phyloP scores from a whole-genome alignment of 2,329 filamentous ascomycete species.

The Trichophyton schoenleinii region DNA sequence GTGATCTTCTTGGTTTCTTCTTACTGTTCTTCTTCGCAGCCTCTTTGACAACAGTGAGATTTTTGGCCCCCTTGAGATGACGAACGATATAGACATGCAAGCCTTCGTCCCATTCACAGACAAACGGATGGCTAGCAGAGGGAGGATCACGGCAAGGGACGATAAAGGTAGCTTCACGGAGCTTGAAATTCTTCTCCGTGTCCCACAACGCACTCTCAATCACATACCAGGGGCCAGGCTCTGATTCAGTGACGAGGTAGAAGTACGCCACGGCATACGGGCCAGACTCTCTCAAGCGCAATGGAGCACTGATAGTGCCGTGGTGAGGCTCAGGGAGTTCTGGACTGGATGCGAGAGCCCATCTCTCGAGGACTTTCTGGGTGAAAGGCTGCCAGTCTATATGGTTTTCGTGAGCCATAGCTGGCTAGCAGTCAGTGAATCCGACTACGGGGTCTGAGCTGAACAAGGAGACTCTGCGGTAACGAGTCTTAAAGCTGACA shows the following conservation, averaged over 20 bases:
- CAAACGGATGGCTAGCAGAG: not conserved
- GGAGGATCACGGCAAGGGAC: slow-evolving; percentile 7
- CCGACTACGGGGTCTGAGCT: not conserved
- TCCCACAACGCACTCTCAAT: slow-evolving; percentile 8
- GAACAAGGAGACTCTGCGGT: not conserved
- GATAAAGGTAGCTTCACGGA: slow-evolving; percentile 9
- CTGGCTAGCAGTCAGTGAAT: not conserved
- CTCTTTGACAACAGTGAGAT: not conserved
- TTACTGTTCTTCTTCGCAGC: not conserved
- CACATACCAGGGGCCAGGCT: slow-evolving; percentile 7
- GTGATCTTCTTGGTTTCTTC: not conserved
- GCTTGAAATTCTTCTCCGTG: not conserved
- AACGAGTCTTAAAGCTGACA: not conserved
- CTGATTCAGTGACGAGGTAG: not conserved
- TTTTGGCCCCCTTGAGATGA: not conserved
- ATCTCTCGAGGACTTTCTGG: slow-evolving; percentile 4
- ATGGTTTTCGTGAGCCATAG: slow-evolving; percentile 3
- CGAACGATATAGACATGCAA: slow-evolving; percentile 7
- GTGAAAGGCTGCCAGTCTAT: slow-evolving; percentile 7
- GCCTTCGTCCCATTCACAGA: slow-evolving; percentile 5
- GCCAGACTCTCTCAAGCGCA: slow-evolving; percentile 6
- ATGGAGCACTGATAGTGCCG: slow-evolving; percentile 8
- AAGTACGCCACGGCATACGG: slow-evolving; percentile 5
- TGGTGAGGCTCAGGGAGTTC: slow-evolving; percentile 7
- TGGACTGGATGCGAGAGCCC: slow-evolving; percentile 2